phyloP scores from a whole-genome alignment of 257 asterid species.

The Asclepias syriaca region DNA sequence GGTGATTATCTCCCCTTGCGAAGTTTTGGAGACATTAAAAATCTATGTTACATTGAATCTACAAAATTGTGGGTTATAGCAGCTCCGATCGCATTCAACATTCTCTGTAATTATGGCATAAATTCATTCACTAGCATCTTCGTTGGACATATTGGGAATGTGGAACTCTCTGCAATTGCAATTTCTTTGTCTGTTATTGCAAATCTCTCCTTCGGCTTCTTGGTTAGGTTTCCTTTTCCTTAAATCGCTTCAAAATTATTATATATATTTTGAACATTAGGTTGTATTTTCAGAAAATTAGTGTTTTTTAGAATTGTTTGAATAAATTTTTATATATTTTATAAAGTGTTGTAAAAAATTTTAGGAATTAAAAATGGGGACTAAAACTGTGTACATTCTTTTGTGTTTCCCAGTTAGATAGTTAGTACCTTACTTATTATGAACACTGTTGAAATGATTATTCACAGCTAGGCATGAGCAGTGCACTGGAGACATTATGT shows the following conservation, averaged over 20 bases:
- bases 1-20: conserved; percentile 58
- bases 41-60: conserved; percentile 48
- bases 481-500: conserved; percentile 89
- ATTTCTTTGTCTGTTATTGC: conserved; percentile 86
- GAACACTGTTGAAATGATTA: not conserved
- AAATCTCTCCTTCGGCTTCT: conserved; percentile 81
- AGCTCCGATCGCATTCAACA: conserved; percentile 87
- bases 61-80: conserved; percentile 75
- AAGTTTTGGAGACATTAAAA: conserved; percentile 35
- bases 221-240: conserved; percentile 48
- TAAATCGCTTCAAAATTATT: not conserved
- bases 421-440: not conserved
- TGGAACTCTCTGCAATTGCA: conserved; percentile 89
- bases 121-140: conserved; percentile 83
- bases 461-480: conserved; percentile 88
- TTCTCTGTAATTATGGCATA: conserved; percentile 82
- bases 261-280: too few species aligned
- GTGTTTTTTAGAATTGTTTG: too few species aligned
- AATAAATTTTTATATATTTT: too few species aligned
- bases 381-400: not conserved
- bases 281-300: too few species aligned
- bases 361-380: too few species aligned
- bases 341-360: too few species aligned
- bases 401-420: not conserved
- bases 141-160: conserved; percentile 85